Base-by-base conservation (phyloP, 768 basidiomycete species). In the Termitomyces sp. region DNA sequence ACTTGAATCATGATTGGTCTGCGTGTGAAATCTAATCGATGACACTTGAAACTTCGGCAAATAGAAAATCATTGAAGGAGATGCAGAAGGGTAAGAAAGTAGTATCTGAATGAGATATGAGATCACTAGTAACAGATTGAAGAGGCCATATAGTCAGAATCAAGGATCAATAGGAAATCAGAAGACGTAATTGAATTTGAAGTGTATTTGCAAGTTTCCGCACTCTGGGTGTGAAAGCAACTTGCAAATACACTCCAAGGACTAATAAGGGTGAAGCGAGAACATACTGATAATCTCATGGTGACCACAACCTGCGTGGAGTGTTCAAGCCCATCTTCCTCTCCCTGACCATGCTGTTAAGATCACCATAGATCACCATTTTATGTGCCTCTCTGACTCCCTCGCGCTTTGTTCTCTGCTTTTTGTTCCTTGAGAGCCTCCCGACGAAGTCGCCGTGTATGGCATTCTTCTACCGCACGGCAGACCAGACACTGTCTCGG, bases 401-500 rank as follows among this genome's bases (percentile, higher is more conserved):
- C 32, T 24, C 8, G 20, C 42, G n/a, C 12, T 7, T 18, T 40
- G 1, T 14, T 42, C 26, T 42, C 28, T 53, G 16, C 22, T 20
- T n/a, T 18, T 42, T 30, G 38, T 42, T 40, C 3, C 26, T 53
- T 53, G n/a, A 30, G 12, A 30, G 38, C 26, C 6, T 53, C 26
- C 26, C 52, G 1, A n/a, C 38, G 52, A 28, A 53, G 52, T 53
- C 52, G 38, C 6, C 52, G 38, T 6, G 20, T 28, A 40, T 53
- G 38, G 7, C 42, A 42, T 13, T 42, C 38, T 30, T 53, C 38
- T 42, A 38, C 52, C 12, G 38, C 52, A n/a, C 28, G 24, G 44
- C 57, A 58, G 35, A 58, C 57, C 26, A 45, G 44, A 20, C 57
- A 58, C 30, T 53, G 26, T n/a, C 24, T 52, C 8, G 22, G 22